Conservation (phyloP, 805 yeast genomes). For the Peterozyma toletana region DNA sequence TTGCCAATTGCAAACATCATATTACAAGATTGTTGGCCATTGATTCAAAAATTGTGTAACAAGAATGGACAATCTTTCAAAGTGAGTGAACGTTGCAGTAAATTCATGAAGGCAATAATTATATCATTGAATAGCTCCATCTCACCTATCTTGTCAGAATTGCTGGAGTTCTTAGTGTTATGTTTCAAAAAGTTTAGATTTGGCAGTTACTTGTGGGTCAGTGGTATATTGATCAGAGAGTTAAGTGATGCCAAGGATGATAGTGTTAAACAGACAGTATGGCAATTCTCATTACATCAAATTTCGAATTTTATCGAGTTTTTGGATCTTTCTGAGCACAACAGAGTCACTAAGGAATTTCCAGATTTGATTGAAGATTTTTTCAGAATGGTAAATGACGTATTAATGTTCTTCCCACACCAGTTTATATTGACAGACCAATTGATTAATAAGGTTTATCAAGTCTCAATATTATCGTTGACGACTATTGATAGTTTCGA, state of each 20-base stretch:
- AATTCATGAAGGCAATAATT: constrained; percentile 58
- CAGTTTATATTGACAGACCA: constrained; percentile 39
- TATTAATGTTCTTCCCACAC: constrained; percentile 67
- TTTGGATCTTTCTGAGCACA: constrained; percentile 16
- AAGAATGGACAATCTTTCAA: constrained; percentile 51
- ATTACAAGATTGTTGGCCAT: constrained; percentile 53
- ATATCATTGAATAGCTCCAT: constrained; percentile 54
- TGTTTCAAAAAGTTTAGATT: constrained; percentile 64
- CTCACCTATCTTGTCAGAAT: constrained; percentile 50
- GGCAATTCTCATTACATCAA: constrained; percentile 70
- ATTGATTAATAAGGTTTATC: constrained; percentile 43
- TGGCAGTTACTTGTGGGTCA: constrained; percentile 88
- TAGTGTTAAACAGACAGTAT: constrained; percentile 53
- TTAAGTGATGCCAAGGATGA: constrained; percentile 53
- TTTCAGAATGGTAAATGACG: constrained; percentile 71
- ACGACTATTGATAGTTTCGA: constrained; percentile 55
- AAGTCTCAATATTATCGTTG: constrained; percentile 51
- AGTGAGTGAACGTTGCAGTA: constrained; percentile 70
- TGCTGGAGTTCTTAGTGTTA: constrained; percentile 58
- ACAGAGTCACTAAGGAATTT: constrained; percentile 20
- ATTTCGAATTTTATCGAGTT: constrained; percentile 46
- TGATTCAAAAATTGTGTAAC: constrained; percentile 37
- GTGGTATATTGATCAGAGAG: constrained; percentile 74
- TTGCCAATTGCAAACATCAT: constrained; percentile 49
- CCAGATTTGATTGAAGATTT: constrained; percentile 84